phyloP scores from a whole-genome alignment of 371 early-diverging fungal species.

The Mortierella sp. region DNA sequence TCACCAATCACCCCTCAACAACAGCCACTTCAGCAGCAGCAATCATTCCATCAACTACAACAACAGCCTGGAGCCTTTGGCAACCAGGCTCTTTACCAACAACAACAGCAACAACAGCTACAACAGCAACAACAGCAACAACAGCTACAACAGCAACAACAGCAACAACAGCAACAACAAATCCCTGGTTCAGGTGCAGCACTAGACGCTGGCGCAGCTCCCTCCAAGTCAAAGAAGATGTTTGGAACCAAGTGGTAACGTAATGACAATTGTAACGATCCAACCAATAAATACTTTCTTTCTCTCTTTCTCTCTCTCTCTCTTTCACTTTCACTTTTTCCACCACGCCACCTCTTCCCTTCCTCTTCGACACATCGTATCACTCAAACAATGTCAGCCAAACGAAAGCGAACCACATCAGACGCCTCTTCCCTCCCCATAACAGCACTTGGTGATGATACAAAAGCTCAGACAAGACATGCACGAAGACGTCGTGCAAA shows the following conservation, averaged over 20 bases:
- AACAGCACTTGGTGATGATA: neutral
- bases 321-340: neutral
- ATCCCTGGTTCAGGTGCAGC: neutral
- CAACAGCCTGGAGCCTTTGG: constrained; percentile 5
- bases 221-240: constrained; percentile 50
- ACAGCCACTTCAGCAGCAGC: constrained; percentile 24
- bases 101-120: constrained; percentile 10
- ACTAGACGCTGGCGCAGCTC: constrained; percentile 3
- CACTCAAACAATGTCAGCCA: constrained; percentile 15
- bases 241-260: constrained; percentile 31
- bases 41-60: constrained; percentile 14
- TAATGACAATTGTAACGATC: neutral
- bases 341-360: neutral
- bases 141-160: neutral
- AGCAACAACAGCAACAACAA: constrained; percentile 7
- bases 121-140: constrained; percentile 9
- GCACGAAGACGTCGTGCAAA: neutral
- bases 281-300: neutral
- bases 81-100: neutral
- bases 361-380: neutral
- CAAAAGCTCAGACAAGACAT: too few species aligned
- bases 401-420: constrained; percentile 12
- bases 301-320: neutral
- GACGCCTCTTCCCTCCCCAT: neutral
- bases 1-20: constrained; percentile 25